Evolutionary conservation across 768 basidiomycete species (phyloP).

Genomic region (Lactarius deliciosus): DNA sequence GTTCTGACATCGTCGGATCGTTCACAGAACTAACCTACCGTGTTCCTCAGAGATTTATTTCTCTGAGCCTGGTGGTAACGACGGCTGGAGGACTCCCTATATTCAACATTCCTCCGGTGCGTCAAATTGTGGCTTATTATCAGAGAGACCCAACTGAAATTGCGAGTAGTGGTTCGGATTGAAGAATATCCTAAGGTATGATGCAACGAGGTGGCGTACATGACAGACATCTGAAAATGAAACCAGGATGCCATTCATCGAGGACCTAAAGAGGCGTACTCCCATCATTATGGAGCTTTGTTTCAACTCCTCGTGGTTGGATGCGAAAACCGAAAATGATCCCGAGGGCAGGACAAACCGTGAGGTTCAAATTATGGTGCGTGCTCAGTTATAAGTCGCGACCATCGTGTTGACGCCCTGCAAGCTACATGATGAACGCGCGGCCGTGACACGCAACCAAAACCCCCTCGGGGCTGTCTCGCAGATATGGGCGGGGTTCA

Average conservation of each 20-base stretch:
- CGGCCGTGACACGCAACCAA: conserved; percentile 56
- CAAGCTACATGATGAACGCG: conserved; percentile 49
- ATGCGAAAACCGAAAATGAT: too few relatives aligned
- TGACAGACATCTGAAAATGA: too few relatives aligned
- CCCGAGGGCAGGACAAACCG: too few relatives aligned
- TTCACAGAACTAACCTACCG: conserved; percentile 60
- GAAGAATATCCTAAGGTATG: conserved; percentile 13
- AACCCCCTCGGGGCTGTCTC: conserved; percentile 61
- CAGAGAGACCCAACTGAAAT: not conserved
- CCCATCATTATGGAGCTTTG: too few relatives aligned
- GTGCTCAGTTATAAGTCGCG: conserved; percentile 5
- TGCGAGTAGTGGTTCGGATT: conserved; percentile 31
- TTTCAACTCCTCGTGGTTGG: too few relatives aligned
- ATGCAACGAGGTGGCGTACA: not conserved
- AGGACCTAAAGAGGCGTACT: too few relatives aligned
- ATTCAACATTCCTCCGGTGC: conserved; percentile 65
- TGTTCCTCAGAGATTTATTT: conserved; percentile 65
- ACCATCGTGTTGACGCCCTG: not conserved
- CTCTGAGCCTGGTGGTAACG: conserved; percentile 68
- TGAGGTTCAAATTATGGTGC: conserved; percentile 36
- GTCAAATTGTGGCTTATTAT: conserved; percentile 26
- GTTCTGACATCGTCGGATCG: not conserved
- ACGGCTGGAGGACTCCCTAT: conserved; percentile 59
- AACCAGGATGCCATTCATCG: too few relatives aligned
- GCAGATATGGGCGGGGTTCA: conserved; percentile 68